These are phyloP conservation scores for Gossypium raimondii DNA, from an alignment of 345 rosid genomes.

Conservation along the genomic window DNA sequence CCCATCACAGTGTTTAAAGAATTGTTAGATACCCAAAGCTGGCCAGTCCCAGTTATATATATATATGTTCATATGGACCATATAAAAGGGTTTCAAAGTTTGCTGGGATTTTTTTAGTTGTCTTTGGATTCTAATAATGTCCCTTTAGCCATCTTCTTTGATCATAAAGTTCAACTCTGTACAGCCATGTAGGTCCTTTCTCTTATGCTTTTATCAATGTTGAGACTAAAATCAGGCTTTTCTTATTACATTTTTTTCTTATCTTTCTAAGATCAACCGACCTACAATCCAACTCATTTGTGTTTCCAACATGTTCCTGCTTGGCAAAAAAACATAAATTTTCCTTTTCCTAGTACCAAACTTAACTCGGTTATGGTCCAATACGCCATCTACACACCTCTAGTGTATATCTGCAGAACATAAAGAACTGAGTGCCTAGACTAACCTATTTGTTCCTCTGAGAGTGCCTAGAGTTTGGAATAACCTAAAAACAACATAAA, in stretches of 20 bases:
- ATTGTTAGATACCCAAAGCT: background rate
- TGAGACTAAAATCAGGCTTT: slow-evolving; percentile 1
- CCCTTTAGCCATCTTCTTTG: slow-evolving; percentile 9
- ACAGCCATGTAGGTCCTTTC: background rate
- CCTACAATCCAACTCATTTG: slow-evolving; percentile 11
- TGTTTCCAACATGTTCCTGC: slow-evolving; percentile 8
- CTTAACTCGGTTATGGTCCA: no score
- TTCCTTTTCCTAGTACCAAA: no score
- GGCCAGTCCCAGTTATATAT: background rate
- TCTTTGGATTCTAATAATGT: slow-evolving; percentile 24
- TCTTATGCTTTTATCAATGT: background rate
- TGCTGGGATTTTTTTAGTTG: slow-evolving; percentile 1
- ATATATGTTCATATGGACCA: slow-evolving; percentile 2
- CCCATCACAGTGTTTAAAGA: slow-evolving; percentile 18
- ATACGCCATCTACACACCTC: background rate
- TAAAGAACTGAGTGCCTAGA: slow-evolving; percentile 13
- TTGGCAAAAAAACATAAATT: no score
- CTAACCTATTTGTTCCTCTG: slow-evolving; percentile 1
- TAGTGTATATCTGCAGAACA: background rate
- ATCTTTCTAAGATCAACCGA: background rate
- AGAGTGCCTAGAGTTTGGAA: background rate
- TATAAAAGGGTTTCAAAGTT: slow-evolving; percentile 2
- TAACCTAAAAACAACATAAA: slow-evolving; percentile 17
- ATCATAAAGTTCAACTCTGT: background rate
- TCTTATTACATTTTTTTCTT: background rate